Evolutionary conservation across 2,329 filamentous ascomycete genomes (phyloP).

Genomic region (Colletotrichum godetiae): DNA sequence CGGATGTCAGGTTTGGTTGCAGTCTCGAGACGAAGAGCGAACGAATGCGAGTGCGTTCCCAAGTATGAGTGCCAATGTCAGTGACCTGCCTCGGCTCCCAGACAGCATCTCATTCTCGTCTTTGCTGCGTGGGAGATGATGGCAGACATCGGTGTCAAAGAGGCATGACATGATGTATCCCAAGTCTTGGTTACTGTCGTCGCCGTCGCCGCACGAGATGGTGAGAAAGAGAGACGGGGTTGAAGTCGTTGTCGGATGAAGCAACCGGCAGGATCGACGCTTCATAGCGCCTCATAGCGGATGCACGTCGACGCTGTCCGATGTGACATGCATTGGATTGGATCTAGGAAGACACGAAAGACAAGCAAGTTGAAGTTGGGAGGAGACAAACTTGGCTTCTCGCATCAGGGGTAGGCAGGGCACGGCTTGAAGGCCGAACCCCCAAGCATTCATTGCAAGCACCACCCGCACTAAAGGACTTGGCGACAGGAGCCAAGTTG

Average conservation of each 20-base stretch:
- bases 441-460: not conserved
- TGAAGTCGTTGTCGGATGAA: constrained; percentile 28
- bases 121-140: not conserved
- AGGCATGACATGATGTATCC: not conserved
- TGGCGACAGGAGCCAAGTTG: constrained; percentile 25
- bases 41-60: not conserved
- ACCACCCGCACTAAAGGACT: constrained; percentile 22
- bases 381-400: not conserved
- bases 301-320: not conserved
- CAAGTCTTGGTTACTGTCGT: not conserved
- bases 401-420: not conserved
- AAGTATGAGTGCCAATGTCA: no score
- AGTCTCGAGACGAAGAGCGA: not conserved
- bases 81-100: not conserved
- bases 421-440: constrained; percentile 4
- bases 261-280: constrained; percentile 17
- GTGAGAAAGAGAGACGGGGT: not conserved
- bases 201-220: constrained; percentile 2
- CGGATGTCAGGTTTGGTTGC: not conserved
- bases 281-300: constrained; percentile 30
- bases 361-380: not conserved
- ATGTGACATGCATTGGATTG: not conserved
- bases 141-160: not conserved
- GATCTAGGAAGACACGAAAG: not conserved
- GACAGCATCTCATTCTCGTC: not conserved